phyloP scores from a whole-genome alignment of 345 rosid species.

The Pistacia vera region DNA sequence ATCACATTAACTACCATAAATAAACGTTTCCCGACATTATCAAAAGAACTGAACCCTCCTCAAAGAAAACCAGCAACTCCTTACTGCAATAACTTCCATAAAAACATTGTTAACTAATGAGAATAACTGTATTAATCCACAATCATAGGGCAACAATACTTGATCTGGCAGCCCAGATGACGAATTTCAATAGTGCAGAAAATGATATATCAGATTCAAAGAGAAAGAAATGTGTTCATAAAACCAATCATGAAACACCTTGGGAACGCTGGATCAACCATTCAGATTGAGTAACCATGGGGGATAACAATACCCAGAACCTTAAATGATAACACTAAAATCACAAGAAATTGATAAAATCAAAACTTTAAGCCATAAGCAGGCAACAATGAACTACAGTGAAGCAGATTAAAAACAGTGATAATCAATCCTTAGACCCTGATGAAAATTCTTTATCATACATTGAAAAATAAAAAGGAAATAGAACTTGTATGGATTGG shows the following conservation, averaged over 20 bases:
- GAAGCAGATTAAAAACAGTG: not conserved
- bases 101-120: not conserved
- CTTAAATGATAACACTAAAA: conserved; percentile 4
- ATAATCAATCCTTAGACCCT: not conserved
- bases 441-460: not conserved
- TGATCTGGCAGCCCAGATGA: conserved; percentile 14
- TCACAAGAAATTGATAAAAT: conserved; percentile 9
- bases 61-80: conserved; percentile 24
- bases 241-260: not conserved
- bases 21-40: conserved; percentile 19
- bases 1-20: conserved; percentile 26
- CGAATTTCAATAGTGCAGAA: not conserved
- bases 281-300: not conserved
- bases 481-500: conserved; percentile 8
- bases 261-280: not conserved
- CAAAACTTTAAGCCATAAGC: not conserved
- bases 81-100: conserved; percentile 26
- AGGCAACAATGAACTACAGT: conserved; percentile 11
- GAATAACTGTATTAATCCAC: not conserved
- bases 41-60: conserved; percentile 19
- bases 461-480: not conserved
- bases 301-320: not conserved
- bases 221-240: not conserved
- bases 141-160: not conserved
- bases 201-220: not conserved